Evolutionary conservation across 2,329 filamentous ascomycete genomes (phyloP).

Genomic region (Elsinoe necatrix): DNA sequence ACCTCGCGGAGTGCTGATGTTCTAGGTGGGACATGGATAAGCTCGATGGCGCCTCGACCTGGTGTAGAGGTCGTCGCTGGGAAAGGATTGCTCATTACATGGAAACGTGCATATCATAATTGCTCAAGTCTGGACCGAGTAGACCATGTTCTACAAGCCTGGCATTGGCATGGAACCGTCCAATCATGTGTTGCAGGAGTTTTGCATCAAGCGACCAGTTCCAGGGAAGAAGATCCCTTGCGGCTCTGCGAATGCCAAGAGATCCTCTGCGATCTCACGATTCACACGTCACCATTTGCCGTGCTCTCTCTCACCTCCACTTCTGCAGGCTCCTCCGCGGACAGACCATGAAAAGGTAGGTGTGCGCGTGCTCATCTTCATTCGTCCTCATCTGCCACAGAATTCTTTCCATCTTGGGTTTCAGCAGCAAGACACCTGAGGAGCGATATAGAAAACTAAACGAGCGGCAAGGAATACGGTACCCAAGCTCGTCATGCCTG

Average conservation of each 20-base stretch:
- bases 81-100: constrained; percentile 56
- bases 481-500: background rate
- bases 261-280: background rate
- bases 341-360: background rate
- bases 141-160: background rate
- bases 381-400: background rate
- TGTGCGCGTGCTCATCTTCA: background rate
- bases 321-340: background rate
- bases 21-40: constrained; percentile 61
- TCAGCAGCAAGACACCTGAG: background rate
- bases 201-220: too few relatives aligned
- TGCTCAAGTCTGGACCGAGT: background rate
- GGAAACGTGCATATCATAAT: background rate
- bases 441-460: background rate
- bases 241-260: background rate
- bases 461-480: background rate
- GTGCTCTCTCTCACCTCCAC: background rate
- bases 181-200: background rate
- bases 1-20: constrained; percentile 64
- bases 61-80: constrained; percentile 62
- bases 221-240: background rate
- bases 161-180: background rate
- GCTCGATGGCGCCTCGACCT: constrained; percentile 69
- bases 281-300: background rate
- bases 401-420: background rate